Evolutionary conservation across 345 rosid species (phyloP).

Genomic region (Brassica rapa): DNA sequence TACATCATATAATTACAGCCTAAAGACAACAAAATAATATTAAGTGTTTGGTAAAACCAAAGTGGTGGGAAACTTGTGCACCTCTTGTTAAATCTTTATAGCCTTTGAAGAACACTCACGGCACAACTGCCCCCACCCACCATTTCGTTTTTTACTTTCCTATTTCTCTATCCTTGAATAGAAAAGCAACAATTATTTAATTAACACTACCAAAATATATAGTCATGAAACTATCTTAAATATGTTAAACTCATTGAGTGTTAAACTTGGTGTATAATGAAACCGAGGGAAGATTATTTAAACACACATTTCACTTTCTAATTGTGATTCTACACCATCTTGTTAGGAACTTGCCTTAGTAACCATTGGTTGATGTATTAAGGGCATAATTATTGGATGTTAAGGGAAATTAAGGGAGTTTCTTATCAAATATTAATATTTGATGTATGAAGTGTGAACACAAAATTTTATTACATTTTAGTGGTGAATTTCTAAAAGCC

Average conservation of each 20-base stretch:
- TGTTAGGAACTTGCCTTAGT: not conserved
- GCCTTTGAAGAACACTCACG: slow-evolving; percentile 38
- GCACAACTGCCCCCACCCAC: slow-evolving; percentile 46
- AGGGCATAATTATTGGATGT: not conserved
- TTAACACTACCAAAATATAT: not conserved
- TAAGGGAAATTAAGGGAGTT: not conserved
- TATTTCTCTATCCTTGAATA: not conserved
- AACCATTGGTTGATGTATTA: not conserved
- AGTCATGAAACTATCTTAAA: not conserved
- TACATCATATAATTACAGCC: slow-evolving; percentile 37
- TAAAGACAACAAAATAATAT: slow-evolving; percentile 1
- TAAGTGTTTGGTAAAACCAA: slow-evolving; percentile 24
- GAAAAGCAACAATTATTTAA: not conserved
- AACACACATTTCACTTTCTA: not conserved
- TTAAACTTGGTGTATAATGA: not conserved
- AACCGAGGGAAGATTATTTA: not conserved
- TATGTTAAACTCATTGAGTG: not conserved
- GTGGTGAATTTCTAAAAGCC: not conserved
- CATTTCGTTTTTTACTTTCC: slow-evolving; percentile 22
- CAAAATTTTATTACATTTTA: not conserved
- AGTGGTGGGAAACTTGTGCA: slow-evolving; percentile 44
- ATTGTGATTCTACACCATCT: not conserved
- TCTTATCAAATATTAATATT: not conserved
- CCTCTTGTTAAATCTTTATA: slow-evolving; percentile 24
- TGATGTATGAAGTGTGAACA: not conserved